A percentile compares a stretch with the other conserved stretches of the same genome.
phyloP scores from a whole-genome alignment of 345 rosid species.

The Citrus unshiu region DNA sequence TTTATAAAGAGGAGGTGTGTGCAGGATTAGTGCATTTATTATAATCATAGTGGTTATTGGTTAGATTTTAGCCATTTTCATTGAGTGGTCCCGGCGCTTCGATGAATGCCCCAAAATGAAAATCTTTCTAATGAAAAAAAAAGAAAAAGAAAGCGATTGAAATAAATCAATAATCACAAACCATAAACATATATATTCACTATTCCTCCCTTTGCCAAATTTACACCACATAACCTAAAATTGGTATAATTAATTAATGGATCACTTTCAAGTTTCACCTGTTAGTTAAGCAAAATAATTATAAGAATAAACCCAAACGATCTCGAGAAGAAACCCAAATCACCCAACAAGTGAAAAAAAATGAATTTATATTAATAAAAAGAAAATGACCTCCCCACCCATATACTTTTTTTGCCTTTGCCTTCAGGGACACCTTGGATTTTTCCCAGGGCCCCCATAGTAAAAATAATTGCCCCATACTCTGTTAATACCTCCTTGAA shows the following conservation, averaged over 20 bases:
- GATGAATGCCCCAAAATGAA: slow-evolving; percentile 8
- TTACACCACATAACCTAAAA: slow-evolving; percentile 34
- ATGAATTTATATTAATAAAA: slow-evolving; percentile 16
- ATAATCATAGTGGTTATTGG: slow-evolving; percentile 1
- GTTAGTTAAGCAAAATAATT: slow-evolving; percentile 30
- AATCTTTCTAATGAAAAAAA: background rate
- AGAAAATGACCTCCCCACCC: slow-evolving; percentile 5
- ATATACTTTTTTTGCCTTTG: slow-evolving; percentile 1
- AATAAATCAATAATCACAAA: slow-evolving; percentile 14
- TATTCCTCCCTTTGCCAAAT: slow-evolving; percentile 20
- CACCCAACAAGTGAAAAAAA: slow-evolving; percentile 29
- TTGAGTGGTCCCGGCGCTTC: slow-evolving; percentile 4
- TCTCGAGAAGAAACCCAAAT: slow-evolving; percentile 34
- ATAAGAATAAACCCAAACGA: slow-evolving; percentile 35
- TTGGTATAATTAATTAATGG: slow-evolving; percentile 24
- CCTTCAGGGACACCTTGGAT: slow-evolving; percentile 68
- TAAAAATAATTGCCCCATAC: slow-evolving; percentile 96
- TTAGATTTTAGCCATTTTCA: slow-evolving; percentile 3
- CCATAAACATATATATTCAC: slow-evolving; percentile 20
- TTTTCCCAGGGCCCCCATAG: slow-evolving; percentile 96
- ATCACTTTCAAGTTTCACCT: slow-evolving; percentile 21
- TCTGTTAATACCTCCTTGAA: slow-evolving; percentile 71
- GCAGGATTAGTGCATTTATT: slow-evolving; percentile 7
- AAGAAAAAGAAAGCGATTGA: background rate
- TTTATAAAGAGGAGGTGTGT: slow-evolving; percentile 1